These are phyloP conservation scores for Neofusicoccum sp. DNA, from an alignment of 2,329 filamentous ascomycete genomes.

Conservation along the genomic window DNA sequence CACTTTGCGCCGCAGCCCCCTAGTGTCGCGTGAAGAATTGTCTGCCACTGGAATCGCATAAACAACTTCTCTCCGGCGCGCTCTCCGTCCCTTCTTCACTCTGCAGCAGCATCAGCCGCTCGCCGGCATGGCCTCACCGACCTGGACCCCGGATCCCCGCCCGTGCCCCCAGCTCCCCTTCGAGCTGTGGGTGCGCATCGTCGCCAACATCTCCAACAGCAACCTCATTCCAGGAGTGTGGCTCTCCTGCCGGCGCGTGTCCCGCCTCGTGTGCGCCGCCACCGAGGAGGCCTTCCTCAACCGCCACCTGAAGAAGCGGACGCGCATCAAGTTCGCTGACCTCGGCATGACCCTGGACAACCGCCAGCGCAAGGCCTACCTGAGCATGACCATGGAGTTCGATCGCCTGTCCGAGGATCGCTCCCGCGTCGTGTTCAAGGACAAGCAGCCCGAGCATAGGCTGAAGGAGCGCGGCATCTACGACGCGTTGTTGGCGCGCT, in stretches of 20 bases:
- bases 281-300: conserved; percentile 6
- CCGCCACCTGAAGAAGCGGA: not conserved
- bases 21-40: not conserved
- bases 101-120: too few relatives aligned
- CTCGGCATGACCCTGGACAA: not conserved
- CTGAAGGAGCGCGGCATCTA: not conserved
- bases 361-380: not conserved
- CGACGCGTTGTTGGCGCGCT: not conserved
- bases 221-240: conserved; percentile 3
- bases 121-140: too few relatives aligned
- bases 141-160: not conserved
- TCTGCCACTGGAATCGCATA: too few relatives aligned
- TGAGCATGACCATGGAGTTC: not conserved
- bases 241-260: conserved; percentile 15
- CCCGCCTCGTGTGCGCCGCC: not conserved
- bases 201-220: conserved; percentile 19
- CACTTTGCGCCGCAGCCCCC: not conserved
- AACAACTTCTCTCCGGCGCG: too few relatives aligned
- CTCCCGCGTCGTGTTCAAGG: not conserved
- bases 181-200: conserved; percentile 36
- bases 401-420: not conserved
- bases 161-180: conserved; percentile 30
- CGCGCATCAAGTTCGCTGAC: not conserved
- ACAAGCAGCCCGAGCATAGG: not conserved
- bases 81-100: too few relatives aligned